Evolutionary conservation across 2,329 filamentous ascomycete genomes (phyloP), one percentile per base, ranked within the genome.

Genomic region (Plenodomus tracheiphilus): DNA sequence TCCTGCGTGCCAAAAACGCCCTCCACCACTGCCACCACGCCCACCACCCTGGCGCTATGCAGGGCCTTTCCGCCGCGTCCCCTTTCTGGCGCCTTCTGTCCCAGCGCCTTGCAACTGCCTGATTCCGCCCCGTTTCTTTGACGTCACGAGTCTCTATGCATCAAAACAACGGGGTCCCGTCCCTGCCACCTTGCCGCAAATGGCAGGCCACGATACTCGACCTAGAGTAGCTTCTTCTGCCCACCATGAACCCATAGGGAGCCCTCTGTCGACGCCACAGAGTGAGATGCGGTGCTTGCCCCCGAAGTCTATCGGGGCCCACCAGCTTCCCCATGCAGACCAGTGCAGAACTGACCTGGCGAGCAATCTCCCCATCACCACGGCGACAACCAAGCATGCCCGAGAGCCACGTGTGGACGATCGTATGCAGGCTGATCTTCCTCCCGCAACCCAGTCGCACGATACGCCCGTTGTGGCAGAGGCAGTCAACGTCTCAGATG

Each of bases 41-140:
- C 13, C 28, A 8, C 13, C 28, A 32, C 28, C 28, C 6, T 35
- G 25, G 21, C 10, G 22, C 37, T 21, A 54, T 43, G 51, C 51
- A 54, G 47, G 51, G 51, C 48, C 40, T 15, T 32, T 40, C 37
- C 48, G 4, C 17, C 18, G 39, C 20, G 35, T 21, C 40, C 46
- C 39, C 28, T 50, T 53, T 49, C 36, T 37, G 28, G 37, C 47
- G 41, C 47, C 47, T 43, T 39, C 41, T 38, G 51, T 41, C 48
- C 51, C 48, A 48, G 42, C 41, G 28, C 25, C 45, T 41, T 37
- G 43, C 34, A 25, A 30, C 38, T 32, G 22, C 39, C 39, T 20
- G 18, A 39, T 13, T 17, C 11, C 11, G 4, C 28, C 28, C 13
- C 28, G 15, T 32, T 32, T 25, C 22, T 32, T 32, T 32, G 51